Evolutionary conservation across 108 stramenopile genomes (phyloP).

Genomic region (Nannochloropsis oceanica): DNA sequence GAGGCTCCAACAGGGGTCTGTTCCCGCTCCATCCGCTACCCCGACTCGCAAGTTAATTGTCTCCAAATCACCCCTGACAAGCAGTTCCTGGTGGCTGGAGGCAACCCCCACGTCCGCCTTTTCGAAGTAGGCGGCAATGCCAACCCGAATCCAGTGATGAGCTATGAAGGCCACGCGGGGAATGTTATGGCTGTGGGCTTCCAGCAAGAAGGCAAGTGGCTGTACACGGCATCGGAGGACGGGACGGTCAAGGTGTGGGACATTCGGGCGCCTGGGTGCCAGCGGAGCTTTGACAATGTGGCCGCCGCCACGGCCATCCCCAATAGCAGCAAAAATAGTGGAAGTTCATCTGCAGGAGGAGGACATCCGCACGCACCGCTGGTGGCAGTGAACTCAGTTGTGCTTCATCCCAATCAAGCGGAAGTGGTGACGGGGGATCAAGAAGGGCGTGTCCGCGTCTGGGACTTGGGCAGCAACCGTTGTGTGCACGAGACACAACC

Average conservation of each 20-base stretch:
- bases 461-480: conserved; percentile 31
- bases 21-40: conserved; percentile 64
- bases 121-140: conserved; percentile 48
- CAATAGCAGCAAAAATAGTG: not conserved
- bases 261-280: conserved; percentile 60
- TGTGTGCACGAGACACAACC: conserved; percentile 31
- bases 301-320: conserved; percentile 10
- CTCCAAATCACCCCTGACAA: conserved; percentile 92
- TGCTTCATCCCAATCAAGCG: conserved; percentile 75
- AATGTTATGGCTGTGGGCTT: conserved; percentile 90
- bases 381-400: conserved; percentile 69
- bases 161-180: conserved; percentile 52
- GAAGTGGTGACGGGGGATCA: conserved; percentile 72
- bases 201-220: conserved; percentile 76
- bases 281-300: conserved; percentile 69
- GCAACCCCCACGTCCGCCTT: conserved; percentile 80
- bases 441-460: conserved; percentile 63
- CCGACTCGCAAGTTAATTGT: conserved; percentile 84
- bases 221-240: conserved; percentile 64
- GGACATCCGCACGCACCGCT: not conserved
- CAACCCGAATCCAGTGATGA: conserved; percentile 23
- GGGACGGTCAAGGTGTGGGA: conserved; percentile 78
- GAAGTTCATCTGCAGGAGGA: not conserved
- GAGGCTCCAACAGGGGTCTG: conserved; percentile 81
- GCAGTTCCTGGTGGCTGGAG: conserved; percentile 67